Evolutionary conservation across 352 stramenopile genomes (phyloP).

Genomic region (Blastocystis hominis): DNA sequence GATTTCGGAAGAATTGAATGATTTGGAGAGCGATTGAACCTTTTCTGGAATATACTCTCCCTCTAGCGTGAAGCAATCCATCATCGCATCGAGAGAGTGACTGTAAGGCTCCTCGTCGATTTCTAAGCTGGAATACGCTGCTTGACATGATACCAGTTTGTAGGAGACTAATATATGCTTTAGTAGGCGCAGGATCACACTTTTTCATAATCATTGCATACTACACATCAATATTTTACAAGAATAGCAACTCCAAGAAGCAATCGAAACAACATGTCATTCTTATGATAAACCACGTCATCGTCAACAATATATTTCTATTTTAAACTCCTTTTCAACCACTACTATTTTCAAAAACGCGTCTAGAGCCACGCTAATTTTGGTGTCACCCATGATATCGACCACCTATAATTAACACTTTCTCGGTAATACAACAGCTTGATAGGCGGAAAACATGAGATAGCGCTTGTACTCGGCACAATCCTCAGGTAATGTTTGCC

Average conservation of each 20-base stretch:
- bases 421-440: background rate
- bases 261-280: background rate
- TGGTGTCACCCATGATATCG: background rate
- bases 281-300: background rate
- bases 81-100: background rate
- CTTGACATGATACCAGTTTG: background rate
- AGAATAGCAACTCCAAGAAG: background rate
- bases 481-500: background rate
- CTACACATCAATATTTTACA: background rate
- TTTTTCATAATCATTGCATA: background rate
- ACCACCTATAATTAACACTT: background rate
- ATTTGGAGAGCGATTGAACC: background rate
- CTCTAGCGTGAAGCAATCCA: background rate
- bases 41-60: background rate
- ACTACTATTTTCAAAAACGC: conserved; percentile 21
- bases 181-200: background rate
- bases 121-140: background rate
- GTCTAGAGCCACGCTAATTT: background rate
- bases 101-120: background rate
- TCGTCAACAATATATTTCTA: background rate
- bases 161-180: background rate
- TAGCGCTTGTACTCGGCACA: background rate
- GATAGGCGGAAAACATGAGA: conserved; percentile 19
- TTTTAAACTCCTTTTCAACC: background rate
- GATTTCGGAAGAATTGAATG: background rate